Conservation (phyloP, 768 basidiomycete genomes). For the Lactifluus volemus region DNA sequence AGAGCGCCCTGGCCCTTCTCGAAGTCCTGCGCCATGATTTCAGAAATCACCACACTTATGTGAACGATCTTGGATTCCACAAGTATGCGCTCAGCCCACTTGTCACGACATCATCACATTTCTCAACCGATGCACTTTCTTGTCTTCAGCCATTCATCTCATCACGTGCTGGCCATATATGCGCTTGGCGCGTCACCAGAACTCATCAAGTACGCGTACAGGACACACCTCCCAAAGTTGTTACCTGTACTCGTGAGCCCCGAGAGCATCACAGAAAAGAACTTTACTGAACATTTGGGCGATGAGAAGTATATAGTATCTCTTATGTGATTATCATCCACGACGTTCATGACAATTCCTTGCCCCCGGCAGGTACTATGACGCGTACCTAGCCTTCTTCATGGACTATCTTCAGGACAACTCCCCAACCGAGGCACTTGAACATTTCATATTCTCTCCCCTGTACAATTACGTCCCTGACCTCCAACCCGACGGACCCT, state of each 20-base stretch:
- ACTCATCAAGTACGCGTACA: conserved; percentile 36
- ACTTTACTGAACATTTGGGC: conserved; percentile 47
- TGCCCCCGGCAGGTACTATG: conserved; percentile 39
- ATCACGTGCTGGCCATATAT: conserved; percentile 52
- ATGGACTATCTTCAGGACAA: conserved; percentile 31
- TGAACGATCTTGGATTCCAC: background rate
- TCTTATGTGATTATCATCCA: background rate
- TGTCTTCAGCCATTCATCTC: conserved; percentile 42
- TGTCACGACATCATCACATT: background rate
- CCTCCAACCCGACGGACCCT: conserved; percentile 13
- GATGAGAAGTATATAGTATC: conserved; percentile 38
- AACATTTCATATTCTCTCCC: conserved; percentile 51
- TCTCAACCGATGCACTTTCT: background rate
- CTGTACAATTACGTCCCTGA: conserved; percentile 36
- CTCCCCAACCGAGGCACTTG: conserved; percentile 36
- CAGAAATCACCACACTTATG: background rate
- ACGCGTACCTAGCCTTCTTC: conserved; percentile 53
- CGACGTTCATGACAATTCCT: background rate
- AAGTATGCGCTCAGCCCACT: background rate
- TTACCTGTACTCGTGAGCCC: conserved; percentile 34
- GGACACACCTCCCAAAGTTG: conserved; percentile 30
- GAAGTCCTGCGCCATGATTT: conserved; percentile 3
- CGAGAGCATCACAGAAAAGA: conserved; percentile 34
- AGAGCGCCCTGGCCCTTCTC: background rate
- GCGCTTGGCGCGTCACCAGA: conserved; percentile 43